A percentile compares a stretch with the other conserved stretches of the same genome.
These are phyloP conservation scores for Guillardia theta DNA, from an alignment of 78 protist genomes.

Conservation along the genomic window DNA sequence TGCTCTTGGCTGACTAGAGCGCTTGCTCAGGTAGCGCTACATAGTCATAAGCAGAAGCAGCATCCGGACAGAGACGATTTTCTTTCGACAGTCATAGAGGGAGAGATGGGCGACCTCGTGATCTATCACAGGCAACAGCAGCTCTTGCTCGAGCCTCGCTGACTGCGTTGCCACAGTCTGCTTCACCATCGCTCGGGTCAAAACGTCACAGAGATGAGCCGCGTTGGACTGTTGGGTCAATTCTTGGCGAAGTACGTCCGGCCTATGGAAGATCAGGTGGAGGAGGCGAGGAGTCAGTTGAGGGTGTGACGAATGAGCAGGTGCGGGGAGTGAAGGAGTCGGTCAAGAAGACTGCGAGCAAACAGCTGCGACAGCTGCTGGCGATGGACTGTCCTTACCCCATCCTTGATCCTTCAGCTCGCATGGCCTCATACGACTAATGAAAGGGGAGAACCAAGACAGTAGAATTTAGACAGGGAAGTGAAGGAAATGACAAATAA, in stretches of 20 bases:
- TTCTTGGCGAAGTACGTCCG: not conserved
- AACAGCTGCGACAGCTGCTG: not conserved
- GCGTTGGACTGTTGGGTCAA: not conserved
- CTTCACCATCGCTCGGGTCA: not conserved
- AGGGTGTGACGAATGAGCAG: not conserved
- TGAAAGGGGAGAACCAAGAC: too few species aligned
- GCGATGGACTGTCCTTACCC: not conserved
- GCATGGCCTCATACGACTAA: too few species aligned
- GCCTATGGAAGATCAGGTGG: slow-evolving; percentile 8
- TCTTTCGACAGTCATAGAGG: not conserved
- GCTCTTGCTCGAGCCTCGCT: not conserved
- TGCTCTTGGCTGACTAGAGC: not conserved
- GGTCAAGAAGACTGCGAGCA: not conserved
- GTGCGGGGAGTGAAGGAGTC: not conserved
- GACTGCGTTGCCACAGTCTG: not conserved
- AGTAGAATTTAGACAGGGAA: too few species aligned
- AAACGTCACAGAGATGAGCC: not conserved
- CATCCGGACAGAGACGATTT: not conserved
- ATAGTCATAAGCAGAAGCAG: not conserved
- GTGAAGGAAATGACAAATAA: too few species aligned
- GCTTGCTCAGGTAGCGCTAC: not conserved
- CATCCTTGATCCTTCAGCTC: too few species aligned
- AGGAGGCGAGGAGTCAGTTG: not conserved
- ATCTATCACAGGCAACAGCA: not conserved
- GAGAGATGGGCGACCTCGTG: not conserved